Evolutionary conservation across 768 basidiomycete species (phyloP).

Genomic region (Saitozyma sp.): DNA sequence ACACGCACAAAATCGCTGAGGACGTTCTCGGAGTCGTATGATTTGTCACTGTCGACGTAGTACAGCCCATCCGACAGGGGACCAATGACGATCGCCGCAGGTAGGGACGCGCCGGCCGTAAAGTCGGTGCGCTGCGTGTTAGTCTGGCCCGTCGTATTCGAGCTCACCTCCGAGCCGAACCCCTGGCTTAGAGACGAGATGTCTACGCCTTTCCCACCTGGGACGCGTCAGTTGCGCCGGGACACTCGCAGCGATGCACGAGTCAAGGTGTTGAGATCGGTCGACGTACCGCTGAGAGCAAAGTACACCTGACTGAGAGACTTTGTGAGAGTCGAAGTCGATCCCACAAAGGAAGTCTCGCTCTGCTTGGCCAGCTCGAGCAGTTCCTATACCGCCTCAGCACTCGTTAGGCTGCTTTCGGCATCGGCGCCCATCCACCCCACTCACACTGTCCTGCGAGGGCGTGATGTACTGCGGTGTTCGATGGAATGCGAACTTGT

Average conservation of each 20-base stretch:
- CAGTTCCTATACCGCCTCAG: slow-evolving; percentile 60
- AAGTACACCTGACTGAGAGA: slow-evolving; percentile 86
- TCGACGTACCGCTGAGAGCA: slow-evolving; percentile 64
- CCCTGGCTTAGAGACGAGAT: slow-evolving; percentile 62
- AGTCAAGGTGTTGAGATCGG: too few species aligned
- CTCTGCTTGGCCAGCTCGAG: slow-evolving; percentile 63
- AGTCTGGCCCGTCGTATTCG: slow-evolving; percentile 3
- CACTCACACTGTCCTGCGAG: slow-evolving; percentile 68
- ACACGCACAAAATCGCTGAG: slow-evolving; percentile 48
- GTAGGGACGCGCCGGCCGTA: slow-evolving; percentile 75
- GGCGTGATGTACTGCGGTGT: slow-evolving; percentile 72
- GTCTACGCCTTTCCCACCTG: slow-evolving; percentile 63
- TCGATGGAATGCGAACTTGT: slow-evolving; percentile 81
- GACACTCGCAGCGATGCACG: slow-evolving; percentile 1
- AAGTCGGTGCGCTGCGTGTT: slow-evolving; percentile 62
- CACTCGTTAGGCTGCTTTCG: neutral
- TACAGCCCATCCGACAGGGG: slow-evolving; percentile 54
- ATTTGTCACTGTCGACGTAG: slow-evolving; percentile 54
- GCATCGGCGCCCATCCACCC: neutral
- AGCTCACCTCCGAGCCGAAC: slow-evolving; percentile 64
- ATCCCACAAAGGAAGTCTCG: slow-evolving; percentile 70
- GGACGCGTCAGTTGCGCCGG: slow-evolving; percentile 3
- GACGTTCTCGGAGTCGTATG: slow-evolving; percentile 49
- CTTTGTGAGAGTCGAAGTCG: slow-evolving; percentile 83
- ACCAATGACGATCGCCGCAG: slow-evolving; percentile 68